Conservation (phyloP, 2,329 filamentous ascomycete species). For the Aaosphaeria pasadenensis region DNA sequence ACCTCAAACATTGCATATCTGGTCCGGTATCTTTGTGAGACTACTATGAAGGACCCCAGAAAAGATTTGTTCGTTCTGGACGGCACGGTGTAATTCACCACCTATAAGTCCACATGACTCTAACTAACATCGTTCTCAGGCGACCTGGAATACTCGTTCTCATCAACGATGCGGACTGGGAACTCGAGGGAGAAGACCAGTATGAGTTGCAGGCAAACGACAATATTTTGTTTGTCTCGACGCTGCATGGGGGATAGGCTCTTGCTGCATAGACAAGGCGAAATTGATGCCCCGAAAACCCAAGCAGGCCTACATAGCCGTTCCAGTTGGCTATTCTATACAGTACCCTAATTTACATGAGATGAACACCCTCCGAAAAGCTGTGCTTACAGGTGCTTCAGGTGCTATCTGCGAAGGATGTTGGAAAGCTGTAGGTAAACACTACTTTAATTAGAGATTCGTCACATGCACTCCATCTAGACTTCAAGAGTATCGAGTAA, state of each 20-base stretch:
- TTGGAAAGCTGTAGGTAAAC: no score
- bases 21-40: conserved; percentile 73
- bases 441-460: no score
- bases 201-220: conserved; percentile 82
- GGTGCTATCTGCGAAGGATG: no score
- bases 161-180: conserved; percentile 98
- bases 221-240: conserved; percentile 94
- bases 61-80: conserved; percentile 90
- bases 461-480: no score
- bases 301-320: background rate
- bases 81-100: conserved; percentile 71
- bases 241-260: conserved; percentile 79
- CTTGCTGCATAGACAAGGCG: no score
- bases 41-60: conserved; percentile 78
- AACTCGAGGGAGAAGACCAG: conserved; percentile 88
- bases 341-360: no score
- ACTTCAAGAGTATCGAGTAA: no score
- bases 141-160: conserved; percentile 93
- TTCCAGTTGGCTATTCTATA: background rate
- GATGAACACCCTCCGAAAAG: no score
- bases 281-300: background rate
- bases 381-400: no score
- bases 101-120: background rate
- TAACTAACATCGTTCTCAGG: conserved; percentile 48
- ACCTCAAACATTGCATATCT: conserved; percentile 71